Evolutionary conservation across 352 stramenopile species (phyloP), one percentile per base, ranked within the genome.

Genomic region (Globisporangium mamillatum): DNA sequence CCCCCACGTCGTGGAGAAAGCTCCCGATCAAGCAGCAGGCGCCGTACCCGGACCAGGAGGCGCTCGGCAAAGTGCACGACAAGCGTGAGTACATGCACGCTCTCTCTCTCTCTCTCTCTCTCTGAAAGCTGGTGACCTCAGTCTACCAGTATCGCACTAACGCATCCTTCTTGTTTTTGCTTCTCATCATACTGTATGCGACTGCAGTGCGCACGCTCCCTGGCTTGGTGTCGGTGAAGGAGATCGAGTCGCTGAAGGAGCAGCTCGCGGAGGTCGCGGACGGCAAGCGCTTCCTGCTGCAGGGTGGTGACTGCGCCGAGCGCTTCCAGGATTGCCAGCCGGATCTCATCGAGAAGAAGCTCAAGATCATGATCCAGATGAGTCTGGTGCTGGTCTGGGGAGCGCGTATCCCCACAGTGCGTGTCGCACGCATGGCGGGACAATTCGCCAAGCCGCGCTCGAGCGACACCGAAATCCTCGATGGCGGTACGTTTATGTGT

Each of bases 371-470:
- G 77, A 91, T 97, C 72, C 88, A 99, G 83, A 99, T 99, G 97
- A 93, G 95, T 69, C 86, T 99, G 29, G 93, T 99, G 48, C 84
- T 99, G 54, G 98, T 98, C 18, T 99, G 98, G 88, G 98, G 97
- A 27, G 94, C 93, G 41, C 86, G 93, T n/a, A 98, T 99, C 82
- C 96, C 98, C 3, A 97, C 98, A 6, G 96, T 99, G 29, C 98
- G 88, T 44, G 90, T 99, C 60, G 97, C 96, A 7, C 91, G 98
- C 57, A 99, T 99, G 93, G 98, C 98, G 2, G 98, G 98, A 18
- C 98, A 99, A 82, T 99, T 99, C 71, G 96, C 98, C 66, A 99
- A 99, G 85, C 97, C 97, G 9, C 88, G 97, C 29, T 98, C 88
- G 44, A 97, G 95, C 68, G 84, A 97, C 67, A 97, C 91, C 59